Evolutionary conservation across 2,329 filamentous ascomycete species (phyloP), one percentile per base, ranked within the genome.

Genomic region (Cryphonectria nitschkei): DNA sequence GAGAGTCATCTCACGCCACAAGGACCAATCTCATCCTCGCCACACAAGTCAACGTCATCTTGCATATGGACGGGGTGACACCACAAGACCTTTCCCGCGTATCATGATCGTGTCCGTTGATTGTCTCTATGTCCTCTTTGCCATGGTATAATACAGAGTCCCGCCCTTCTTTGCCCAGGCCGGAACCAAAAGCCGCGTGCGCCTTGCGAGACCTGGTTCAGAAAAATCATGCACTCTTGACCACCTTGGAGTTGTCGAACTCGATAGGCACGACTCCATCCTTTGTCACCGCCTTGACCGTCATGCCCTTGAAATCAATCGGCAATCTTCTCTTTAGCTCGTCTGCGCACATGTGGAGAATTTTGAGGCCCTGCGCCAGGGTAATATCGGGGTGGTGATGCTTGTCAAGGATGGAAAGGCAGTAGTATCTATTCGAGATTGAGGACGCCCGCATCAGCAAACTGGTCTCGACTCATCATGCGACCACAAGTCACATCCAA

Each of bases 241-340:
- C 89, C 71, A 91, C 83, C 81, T 90, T 90, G 83, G 92, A 91
- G 79, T 97, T 93, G 80, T 95, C 92, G 80, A 94, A 97, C 74
- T 93, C 89, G 77, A 97, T 88, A 77, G 96, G 93, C 76, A 89
- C 85, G 73, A 99, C 92, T 14, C 97, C 96, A 76, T 98, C 94
- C 84, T 97, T 97, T 73, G 94, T 97, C 78, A 99, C 90, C 50
- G 94, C 92, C 87, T 98, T 98, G 77, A 99, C 95, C 68, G 87
- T 79, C 90, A 97, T 93, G 54, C 96, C 96, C 88, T 99, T 99
- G 89, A 98, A 99, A 82, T 99, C 96, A 80, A 99, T 95, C 72
- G 96, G 96, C 86, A 99, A 89, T 83, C 97, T 90, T 81, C 96
- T 90, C 89, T 98, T 97, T 80, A 99, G 85, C 86, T 99, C 96